Evolutionary conservation across 169 alveolate genomes (phyloP).

Genomic region (Cryptosporidium bovis): DNA sequence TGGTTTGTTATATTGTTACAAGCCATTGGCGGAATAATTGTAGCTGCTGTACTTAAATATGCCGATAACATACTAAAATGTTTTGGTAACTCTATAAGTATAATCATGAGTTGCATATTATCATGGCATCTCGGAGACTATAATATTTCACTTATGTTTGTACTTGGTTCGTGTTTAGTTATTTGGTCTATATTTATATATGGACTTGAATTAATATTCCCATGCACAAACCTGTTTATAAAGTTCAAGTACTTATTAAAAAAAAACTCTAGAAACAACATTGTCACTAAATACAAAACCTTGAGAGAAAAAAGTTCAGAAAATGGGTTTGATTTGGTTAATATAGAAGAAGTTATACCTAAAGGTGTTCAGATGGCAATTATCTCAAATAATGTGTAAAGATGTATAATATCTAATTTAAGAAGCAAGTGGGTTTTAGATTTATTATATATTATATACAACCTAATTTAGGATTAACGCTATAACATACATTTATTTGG

Average conservation of each 20-base stretch:
- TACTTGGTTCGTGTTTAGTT: slow-evolving; percentile 45
- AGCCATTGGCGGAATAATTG: slow-evolving; percentile 85
- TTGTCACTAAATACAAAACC: slow-evolving; percentile 35
- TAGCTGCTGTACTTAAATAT: slow-evolving; percentile 84
- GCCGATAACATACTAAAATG: slow-evolving; percentile 85
- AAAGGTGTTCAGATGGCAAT: slow-evolving; percentile 66
- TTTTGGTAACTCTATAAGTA: slow-evolving; percentile 79
- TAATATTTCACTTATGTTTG: slow-evolving; percentile 11
- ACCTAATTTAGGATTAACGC: too few relatives aligned
- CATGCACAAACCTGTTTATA: slow-evolving; percentile 4
- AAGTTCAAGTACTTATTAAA: slow-evolving; percentile 23
- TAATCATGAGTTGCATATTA: slow-evolving; percentile 70
- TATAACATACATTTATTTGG: too few relatives aligned
- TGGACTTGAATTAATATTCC: slow-evolving; percentile 28
- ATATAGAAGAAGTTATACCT: slow-evolving; percentile 58
- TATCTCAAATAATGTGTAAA: slow-evolving; percentile 36
- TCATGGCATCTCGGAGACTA: slow-evolving; percentile 71
- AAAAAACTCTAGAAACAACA: slow-evolving; percentile 32
- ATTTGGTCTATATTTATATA: slow-evolving; percentile 72
- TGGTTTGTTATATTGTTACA: slow-evolving; percentile 79
- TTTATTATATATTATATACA: too few relatives aligned
- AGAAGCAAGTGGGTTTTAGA: too few relatives aligned
- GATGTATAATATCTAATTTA: neutral
- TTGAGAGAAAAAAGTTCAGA: slow-evolving; percentile 58
- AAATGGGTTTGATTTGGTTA: slow-evolving; percentile 2